A percentile compares a stretch with the other conserved stretches of the same genome.
These are phyloP conservation scores for Apiospora sp. DNA, from an alignment of 2,329 filamentous ascomycete genomes.

Conservation along the genomic window DNA sequence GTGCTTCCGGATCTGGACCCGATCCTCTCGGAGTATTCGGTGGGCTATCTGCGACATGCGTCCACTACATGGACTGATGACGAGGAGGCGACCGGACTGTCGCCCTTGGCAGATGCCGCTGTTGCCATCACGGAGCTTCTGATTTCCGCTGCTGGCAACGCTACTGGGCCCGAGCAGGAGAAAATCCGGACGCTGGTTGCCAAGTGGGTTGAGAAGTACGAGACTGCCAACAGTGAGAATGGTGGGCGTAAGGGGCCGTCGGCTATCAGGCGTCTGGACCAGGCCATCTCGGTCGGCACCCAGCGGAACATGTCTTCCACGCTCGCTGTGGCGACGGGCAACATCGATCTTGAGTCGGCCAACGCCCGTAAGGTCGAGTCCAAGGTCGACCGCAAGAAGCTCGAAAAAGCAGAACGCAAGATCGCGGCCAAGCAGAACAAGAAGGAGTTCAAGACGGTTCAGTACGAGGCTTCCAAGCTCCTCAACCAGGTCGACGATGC, in stretches of 20 bases:
- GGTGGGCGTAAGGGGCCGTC: conserved; percentile 77
- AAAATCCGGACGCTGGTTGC: conserved; percentile 84
- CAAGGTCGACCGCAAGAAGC: conserved; percentile 97
- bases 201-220: conserved; percentile 88
- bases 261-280: conserved; percentile 84
- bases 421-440: conserved; percentile 98
- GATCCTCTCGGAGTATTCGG: conserved; percentile 89
- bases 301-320: conserved; percentile 97
- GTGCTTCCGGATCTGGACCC: conserved; percentile 88
- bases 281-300: conserved; percentile 92
- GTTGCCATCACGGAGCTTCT: conserved; percentile 86
- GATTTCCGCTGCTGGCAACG: conserved; percentile 89
- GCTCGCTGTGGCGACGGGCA: conserved; percentile 82
- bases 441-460: conserved; percentile 97
- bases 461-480: conserved; percentile 93
- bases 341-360: conserved; percentile 92
- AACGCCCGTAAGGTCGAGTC: conserved; percentile 95
- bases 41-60: conserved; percentile 93
- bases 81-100: conserved; percentile 71
- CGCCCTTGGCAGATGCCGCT: conserved; percentile 85
- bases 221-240: conserved; percentile 77
- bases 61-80: conserved; percentile 84
- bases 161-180: conserved; percentile 74
- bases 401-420: conserved; percentile 98
- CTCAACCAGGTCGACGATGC: conserved; percentile 83